A percentile compares a stretch with the other conserved stretches of the same genome.
phyloP scores from a whole-genome alignment of 225 moss, liverwort and hornwort species.

The Pseudisothecium myosuroides region DNA sequence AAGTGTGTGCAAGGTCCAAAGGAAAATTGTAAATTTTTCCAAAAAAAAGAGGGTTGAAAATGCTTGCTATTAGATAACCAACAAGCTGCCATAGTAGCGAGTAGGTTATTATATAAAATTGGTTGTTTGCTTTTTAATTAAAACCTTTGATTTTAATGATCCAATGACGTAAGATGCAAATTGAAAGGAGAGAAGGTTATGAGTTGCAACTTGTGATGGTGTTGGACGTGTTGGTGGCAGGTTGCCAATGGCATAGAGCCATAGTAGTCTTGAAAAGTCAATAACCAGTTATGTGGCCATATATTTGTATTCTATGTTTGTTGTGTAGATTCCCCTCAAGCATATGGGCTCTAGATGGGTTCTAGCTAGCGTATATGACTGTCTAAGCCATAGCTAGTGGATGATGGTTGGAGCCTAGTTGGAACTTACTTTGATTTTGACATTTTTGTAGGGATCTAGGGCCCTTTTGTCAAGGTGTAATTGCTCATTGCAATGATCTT shows the following conservation, averaged over 20 bases:
- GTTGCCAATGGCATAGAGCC: too few relatives aligned
- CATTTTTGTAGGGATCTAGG: accelerated
- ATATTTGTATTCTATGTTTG: not conserved
- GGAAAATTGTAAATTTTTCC: not conserved
- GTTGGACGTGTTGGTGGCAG: too few relatives aligned
- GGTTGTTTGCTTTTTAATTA: too few relatives aligned
- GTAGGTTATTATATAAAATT: too few relatives aligned
- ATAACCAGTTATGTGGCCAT: not conserved
- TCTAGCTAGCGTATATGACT: not conserved
- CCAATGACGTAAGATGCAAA: too few relatives aligned
- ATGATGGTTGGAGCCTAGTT: not conserved
- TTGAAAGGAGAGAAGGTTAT: too few relatives aligned
- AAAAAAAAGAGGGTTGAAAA: not conserved
- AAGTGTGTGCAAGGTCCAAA: not conserved
- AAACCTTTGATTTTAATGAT: too few relatives aligned
- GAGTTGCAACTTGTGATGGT: too few relatives aligned
- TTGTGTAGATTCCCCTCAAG: not conserved
- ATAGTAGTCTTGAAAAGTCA: too few relatives aligned
- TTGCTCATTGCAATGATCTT: not conserved
- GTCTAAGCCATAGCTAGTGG: not conserved
- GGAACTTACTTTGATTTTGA: not conserved
- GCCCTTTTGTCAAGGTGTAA: accelerated
- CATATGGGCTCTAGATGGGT: not conserved
- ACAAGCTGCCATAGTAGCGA: too few relatives aligned
- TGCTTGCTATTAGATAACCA: too few relatives aligned